Evolutionary conservation across 371 early-diverging fungal genomes (phyloP).

Genomic region (Apophysomyces trapeziformis): DNA sequence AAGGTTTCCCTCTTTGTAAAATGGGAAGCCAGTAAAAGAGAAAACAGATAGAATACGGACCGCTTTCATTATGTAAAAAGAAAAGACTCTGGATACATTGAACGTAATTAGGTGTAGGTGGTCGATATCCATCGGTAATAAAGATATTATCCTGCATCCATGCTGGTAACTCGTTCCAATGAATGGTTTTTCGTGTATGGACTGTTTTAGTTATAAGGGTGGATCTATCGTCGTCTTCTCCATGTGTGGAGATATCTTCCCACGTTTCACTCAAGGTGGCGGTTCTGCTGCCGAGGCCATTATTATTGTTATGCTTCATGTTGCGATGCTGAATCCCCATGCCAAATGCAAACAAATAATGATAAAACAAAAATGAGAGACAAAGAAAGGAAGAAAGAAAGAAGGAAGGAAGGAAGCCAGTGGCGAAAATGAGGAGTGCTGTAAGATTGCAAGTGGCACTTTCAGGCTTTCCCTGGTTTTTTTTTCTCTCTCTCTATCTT

Average conservation of each 20-base stretch:
- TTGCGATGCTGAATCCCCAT: slow-evolving; percentile 1
- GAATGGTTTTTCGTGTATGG: background rate
- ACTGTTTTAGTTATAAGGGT: background rate
- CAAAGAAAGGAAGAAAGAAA: background rate
- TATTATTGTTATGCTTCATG: background rate
- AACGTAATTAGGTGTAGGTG: slow-evolving; percentile 70
- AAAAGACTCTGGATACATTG: slow-evolving; percentile 77
- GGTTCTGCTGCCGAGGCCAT: too few species aligned
- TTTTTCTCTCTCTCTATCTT: too few species aligned
- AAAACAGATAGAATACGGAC: slow-evolving; percentile 23
- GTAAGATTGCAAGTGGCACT: too few species aligned
- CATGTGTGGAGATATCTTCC: background rate
- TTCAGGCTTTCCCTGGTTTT: too few species aligned
- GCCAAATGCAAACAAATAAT: background rate
- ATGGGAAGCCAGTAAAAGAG: too few species aligned
- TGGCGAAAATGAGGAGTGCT: too few species aligned
- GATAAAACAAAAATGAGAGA: background rate
- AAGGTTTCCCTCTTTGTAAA: too few species aligned
- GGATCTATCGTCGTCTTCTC: background rate
- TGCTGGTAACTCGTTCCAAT: slow-evolving; percentile 60
- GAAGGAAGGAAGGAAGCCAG: too few species aligned
- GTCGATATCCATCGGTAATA: slow-evolving; percentile 81
- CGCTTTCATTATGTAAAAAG: slow-evolving; percentile 91
- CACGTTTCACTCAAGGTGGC: background rate
- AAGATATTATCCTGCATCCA: slow-evolving; percentile 79